Percentiles rank a stretch among this genome's conserved stretches.
phyloP scores from a whole-genome alignment of 768 basidiomycete species.

The Rhizopogon roseolus region DNA sequence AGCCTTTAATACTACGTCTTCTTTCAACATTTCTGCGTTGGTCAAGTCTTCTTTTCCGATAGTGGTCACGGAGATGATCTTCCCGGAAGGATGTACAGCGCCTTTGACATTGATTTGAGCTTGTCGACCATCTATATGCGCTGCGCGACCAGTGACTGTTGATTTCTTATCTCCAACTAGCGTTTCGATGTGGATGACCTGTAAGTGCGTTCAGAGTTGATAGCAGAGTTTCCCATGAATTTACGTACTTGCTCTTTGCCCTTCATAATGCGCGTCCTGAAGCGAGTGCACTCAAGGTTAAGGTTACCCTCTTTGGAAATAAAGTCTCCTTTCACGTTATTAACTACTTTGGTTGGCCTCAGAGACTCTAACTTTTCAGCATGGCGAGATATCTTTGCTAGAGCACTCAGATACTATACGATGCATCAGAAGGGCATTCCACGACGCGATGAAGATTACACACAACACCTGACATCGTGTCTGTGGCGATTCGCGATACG shows the following conservation, averaged over 20 bases:
- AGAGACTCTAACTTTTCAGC: constrained; percentile 40
- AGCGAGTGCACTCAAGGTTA: constrained; percentile 35
- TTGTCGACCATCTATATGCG: constrained; percentile 31
- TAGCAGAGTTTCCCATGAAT: background rate
- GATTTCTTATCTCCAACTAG: background rate
- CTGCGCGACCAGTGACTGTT: constrained; percentile 16
- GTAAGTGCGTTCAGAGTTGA: background rate
- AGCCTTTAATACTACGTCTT: constrained; percentile 14
- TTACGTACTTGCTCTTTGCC: constrained; percentile 34
- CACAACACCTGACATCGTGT: constrained; percentile 27
- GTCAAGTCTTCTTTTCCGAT: constrained; percentile 53
- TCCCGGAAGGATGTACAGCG: constrained; percentile 8
- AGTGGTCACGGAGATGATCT: constrained; percentile 35
- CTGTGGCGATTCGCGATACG: constrained; percentile 17
- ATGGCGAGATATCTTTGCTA: constrained; percentile 43
- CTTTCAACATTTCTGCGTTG: constrained; percentile 39
- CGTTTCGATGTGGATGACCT: constrained; percentile 19
- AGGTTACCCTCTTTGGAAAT: constrained; percentile 24
- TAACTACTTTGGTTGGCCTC: constrained; percentile 41
- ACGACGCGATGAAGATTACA: background rate
- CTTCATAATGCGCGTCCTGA: constrained; percentile 36
- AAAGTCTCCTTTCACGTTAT: constrained; percentile 32
- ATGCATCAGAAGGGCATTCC: background rate
- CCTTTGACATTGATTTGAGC: constrained; percentile 25
- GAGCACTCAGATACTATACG: constrained; percentile 34